These are phyloP conservation scores for Pseudognaphalium luteoalbum DNA, from an alignment of 129 eudicot species.

Conservation along the genomic window DNA sequence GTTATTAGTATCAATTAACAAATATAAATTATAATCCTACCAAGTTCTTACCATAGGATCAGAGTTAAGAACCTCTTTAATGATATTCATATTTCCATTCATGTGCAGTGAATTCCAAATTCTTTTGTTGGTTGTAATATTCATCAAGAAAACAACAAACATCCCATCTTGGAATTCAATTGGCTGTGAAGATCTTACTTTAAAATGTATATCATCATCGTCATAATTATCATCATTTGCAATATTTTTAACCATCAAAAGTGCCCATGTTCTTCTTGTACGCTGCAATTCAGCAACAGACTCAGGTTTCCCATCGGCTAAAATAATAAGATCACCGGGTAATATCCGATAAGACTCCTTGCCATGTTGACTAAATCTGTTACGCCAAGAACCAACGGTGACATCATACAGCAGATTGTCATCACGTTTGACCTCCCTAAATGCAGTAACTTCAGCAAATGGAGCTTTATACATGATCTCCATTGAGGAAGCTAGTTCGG, in stretches of 20 bases:
- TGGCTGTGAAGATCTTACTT: constrained; percentile 29
- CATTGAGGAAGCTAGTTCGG: too few relatives aligned
- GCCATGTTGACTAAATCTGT: constrained; percentile 41
- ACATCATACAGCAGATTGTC: constrained; percentile 29
- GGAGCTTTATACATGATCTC: too few relatives aligned
- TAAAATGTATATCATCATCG: constrained; percentile 34
- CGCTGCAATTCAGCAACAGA: constrained; percentile 35
- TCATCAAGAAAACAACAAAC: constrained; percentile 50
- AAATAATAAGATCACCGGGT: constrained; percentile 62
- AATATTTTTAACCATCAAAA: constrained; percentile 41
- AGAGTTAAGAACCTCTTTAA: constrained; percentile 37
- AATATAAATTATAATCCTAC: too few relatives aligned
- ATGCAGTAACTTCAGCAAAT: constrained; percentile 35
- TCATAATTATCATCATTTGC: constrained; percentile 26
- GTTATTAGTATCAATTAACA: neutral
- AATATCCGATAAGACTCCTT: constrained; percentile 53
- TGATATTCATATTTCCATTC: constrained; percentile 36
- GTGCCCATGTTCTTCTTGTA: constrained; percentile 35
- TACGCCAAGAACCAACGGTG: constrained; percentile 53
- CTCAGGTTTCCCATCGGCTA: constrained; percentile 41
- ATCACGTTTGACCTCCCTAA: neutral
- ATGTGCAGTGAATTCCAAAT: constrained; percentile 62
- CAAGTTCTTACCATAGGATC: constrained; percentile 35
- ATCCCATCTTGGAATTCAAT: constrained; percentile 36
- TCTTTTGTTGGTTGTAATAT: constrained; percentile 49